Conservation (phyloP, 2,329 filamentous ascomycete species). For the Sporothrix luriei region DNA sequence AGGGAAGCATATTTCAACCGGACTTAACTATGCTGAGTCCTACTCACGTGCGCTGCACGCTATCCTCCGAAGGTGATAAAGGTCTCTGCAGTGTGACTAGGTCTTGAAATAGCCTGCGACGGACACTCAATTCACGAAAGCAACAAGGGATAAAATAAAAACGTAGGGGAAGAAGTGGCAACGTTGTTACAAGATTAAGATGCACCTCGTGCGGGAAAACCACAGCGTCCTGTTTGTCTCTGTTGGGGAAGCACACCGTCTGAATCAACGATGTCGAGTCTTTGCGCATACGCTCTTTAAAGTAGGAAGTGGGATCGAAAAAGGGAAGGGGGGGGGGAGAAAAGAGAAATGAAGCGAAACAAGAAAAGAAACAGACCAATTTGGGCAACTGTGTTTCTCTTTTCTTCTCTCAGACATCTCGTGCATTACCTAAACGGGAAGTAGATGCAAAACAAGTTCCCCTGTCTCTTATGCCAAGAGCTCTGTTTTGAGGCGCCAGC, state of each 20-base stretch:
- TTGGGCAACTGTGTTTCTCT: neutral
- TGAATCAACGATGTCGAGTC: neutral
- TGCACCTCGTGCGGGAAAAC: constrained; percentile 20
- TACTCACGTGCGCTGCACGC: constrained; percentile 7
- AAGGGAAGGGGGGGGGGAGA: too few relatives aligned
- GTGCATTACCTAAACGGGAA: neutral
- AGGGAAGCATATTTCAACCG: too few relatives aligned
- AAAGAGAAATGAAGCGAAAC: too few relatives aligned
- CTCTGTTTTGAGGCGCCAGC: constrained; percentile 9
- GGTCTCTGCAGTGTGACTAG: constrained; percentile 24
- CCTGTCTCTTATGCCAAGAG: constrained; percentile 3
- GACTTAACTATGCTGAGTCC: neutral
- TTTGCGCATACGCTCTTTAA: neutral
- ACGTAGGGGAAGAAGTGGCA: neutral
- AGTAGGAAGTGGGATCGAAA: neutral
- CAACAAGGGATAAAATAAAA: neutral
- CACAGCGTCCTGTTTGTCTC: constrained; percentile 28
- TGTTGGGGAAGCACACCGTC: constrained; percentile 24
- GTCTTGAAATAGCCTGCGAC: neutral
- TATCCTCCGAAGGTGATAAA: constrained; percentile 23
- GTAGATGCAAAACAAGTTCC: neutral
- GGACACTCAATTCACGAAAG: neutral
- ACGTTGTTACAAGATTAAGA: constrained; percentile 7
- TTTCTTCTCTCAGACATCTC: neutral
- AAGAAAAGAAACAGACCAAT: neutral